Base-by-base conservation (phyloP, 1,284 basidiomycete genomes). In the Marasmius fiardii region DNA sequence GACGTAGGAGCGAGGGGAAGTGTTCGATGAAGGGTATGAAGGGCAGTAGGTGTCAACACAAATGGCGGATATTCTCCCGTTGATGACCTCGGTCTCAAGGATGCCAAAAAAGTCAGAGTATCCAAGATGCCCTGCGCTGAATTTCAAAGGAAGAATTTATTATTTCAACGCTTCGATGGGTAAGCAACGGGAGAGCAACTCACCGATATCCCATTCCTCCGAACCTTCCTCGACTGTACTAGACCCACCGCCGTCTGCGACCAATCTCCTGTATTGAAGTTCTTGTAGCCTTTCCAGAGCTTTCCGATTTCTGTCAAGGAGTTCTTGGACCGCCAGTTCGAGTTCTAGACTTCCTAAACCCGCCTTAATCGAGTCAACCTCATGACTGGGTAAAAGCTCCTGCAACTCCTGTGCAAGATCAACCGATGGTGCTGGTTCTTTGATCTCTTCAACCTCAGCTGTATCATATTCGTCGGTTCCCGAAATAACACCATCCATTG, bases 171-270 rank as follows among this genome's bases (percentile, higher is more conserved):
- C 37, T 43, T 34, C 57, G 53, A 49, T 51, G n/a, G 61, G 53
- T 45, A 56, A 54, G 55, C 53, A 48, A 56, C 59, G 16, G 43
- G 28, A 51, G 53, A 53, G 33, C 48, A 28, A 67, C 82, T 63
- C 65, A 90, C 90, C 90, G 54, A 80, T 81, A 60, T 89, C 82
- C 85, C 85, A 88, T 67, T 92, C 90, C 67, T 90, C 89, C 14
- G 87, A 87, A 23, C 77, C 83, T 64, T 83, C 78, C 63, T 83
- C 77, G 4, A 83, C 81, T 23, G 61, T 60, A 55, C 73, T 78
- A 28, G 68, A 68, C 37, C 77, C 74, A 54, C 75, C 76, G n/a
- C 73, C 72, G 31, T 74, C 72, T 23, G 68, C 68, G 12, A 74
- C 72, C 20, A 88, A 67, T 23, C 89, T 78, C 54, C 69, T 64